A percentile compares a stretch with the other conserved stretches of the same genome.
Conservation (phyloP, 805 yeast genomes). For the Barnettozyma pratensis region DNA sequence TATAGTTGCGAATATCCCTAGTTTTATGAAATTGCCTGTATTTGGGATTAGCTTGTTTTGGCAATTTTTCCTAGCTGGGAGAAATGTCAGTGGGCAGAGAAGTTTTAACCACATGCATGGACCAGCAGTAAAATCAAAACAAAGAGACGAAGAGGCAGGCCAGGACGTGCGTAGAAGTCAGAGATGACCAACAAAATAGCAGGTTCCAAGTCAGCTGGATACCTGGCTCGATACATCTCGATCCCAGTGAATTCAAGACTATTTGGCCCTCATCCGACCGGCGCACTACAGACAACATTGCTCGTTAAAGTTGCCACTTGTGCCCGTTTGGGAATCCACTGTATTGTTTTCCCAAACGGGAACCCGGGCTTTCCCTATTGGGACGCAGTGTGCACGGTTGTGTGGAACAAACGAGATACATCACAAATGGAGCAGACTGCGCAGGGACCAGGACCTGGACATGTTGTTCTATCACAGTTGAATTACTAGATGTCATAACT, state of each 20-base stretch:
- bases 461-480: too few relatives aligned
- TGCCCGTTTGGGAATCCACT: neutral
- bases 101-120: neutral
- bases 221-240: too few relatives aligned
- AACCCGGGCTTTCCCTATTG: neutral
- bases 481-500: too few relatives aligned
- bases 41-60: neutral
- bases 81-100: constrained; percentile 1
- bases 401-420: too few relatives aligned
- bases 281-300: neutral
- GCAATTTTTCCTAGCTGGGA: neutral
- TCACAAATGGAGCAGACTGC: too few relatives aligned
- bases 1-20: neutral
- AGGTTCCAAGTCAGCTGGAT: too few relatives aligned
- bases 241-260: too few relatives aligned
- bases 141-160: neutral
- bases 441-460: too few relatives aligned
- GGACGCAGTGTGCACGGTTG: neutral
- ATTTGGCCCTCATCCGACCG: too few relatives aligned
- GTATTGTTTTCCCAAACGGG: neutral
- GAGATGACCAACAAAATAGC: too few relatives aligned
- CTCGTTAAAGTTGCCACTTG: neutral
- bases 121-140: constrained; percentile 4
- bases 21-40: neutral
- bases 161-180: neutral